Conservation (phyloP, 371 early-diverging fungal genomes). For the Lichtheimia hyalospora region DNA sequence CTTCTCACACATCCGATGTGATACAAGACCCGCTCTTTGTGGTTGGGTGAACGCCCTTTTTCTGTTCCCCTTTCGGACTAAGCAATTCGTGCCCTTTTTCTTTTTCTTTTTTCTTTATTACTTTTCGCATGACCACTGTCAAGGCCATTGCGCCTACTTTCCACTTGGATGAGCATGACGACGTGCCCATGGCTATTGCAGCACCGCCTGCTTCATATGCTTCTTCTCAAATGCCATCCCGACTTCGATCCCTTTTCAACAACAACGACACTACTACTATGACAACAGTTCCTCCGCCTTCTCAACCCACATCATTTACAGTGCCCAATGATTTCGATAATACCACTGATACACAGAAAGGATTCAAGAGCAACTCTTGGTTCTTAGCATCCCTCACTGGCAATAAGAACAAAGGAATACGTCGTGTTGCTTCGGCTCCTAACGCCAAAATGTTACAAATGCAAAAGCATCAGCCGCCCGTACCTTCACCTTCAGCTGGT, state of each 20-base stretch:
- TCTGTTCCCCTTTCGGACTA: no score
- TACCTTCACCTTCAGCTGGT: constrained; percentile 14
- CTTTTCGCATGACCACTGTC: no score
- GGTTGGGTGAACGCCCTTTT: no score
- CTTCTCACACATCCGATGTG: no score
- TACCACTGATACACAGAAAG: constrained; percentile 18
- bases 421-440: constrained; percentile 63
- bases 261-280: constrained; percentile 3
- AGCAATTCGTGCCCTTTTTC: no score
- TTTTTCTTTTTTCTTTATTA: no score
- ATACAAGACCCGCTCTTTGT: no score
- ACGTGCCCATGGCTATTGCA: constrained; percentile 29
- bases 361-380: constrained; percentile 46
- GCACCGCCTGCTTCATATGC: constrained; percentile 45
- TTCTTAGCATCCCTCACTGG: constrained; percentile 25
- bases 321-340: constrained; percentile 41
- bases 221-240: constrained; percentile 30
- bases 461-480: constrained; percentile 14
- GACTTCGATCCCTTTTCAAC: constrained; percentile 40
- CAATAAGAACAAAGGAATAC: constrained; percentile 35
- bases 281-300: not conserved
- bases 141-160: no score
- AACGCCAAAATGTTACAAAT: constrained; percentile 36
- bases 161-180: constrained; percentile 12
- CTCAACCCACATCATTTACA: constrained; percentile 21